A percentile compares a stretch with the other conserved stretches of the same genome.
These are phyloP conservation scores for Fusarium beomiforme DNA, from an alignment of 2,329 filamentous ascomycete species.

Conservation along the genomic window DNA sequence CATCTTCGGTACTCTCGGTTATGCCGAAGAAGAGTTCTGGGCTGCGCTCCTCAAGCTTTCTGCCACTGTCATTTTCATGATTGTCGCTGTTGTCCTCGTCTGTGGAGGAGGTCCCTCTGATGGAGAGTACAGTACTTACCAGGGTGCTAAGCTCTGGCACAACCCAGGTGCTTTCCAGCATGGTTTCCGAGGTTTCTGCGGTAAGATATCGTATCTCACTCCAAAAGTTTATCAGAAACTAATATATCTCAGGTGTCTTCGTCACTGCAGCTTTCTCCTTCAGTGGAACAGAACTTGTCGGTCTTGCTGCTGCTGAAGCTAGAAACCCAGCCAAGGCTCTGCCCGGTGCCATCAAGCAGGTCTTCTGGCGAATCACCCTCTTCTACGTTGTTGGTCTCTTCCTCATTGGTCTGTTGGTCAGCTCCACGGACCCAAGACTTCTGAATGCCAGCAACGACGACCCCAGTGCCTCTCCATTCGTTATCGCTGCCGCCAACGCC, in stretches of 20 bases:
- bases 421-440: constrained; percentile 57
- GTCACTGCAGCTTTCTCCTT: constrained; percentile 80
- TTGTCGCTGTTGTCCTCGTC: constrained; percentile 68
- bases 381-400: constrained; percentile 65
- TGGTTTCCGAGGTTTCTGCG: constrained; percentile 79
- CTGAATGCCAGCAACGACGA: constrained; percentile 57
- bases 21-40: constrained; percentile 69
- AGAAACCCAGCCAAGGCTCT: constrained; percentile 76
- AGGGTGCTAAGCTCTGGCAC: constrained; percentile 61
- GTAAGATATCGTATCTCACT: constrained; percentile 49
- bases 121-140: constrained; percentile 57
- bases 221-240: background rate
- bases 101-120: constrained; percentile 67
- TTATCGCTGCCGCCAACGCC: constrained; percentile 65
- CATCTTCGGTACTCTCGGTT: constrained; percentile 65
- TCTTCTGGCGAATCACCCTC: constrained; percentile 66
- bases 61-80: constrained; percentile 71
- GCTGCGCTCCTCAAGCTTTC: constrained; percentile 65
- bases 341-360: constrained; percentile 86
- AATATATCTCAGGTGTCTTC: constrained; percentile 29
- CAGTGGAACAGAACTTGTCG: constrained; percentile 78
- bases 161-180: constrained; percentile 70
- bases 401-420: constrained; percentile 61
- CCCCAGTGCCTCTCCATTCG: constrained; percentile 61
- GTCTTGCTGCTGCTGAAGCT: constrained; percentile 77